These are phyloP conservation scores for Elsinoe necatrix DNA, from an alignment of 2,329 filamentous ascomycete genomes.

Conservation along the genomic window DNA sequence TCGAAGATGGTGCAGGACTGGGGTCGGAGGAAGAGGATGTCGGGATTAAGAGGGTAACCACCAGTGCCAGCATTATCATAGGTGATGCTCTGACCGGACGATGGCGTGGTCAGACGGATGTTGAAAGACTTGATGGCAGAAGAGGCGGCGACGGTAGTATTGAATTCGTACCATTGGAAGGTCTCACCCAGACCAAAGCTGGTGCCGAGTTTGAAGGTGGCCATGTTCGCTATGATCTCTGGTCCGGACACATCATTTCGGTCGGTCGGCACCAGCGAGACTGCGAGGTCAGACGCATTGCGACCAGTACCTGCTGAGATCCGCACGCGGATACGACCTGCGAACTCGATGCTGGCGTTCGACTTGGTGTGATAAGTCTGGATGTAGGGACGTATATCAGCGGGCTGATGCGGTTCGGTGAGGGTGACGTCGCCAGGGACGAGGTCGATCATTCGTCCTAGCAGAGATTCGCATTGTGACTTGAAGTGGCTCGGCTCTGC, in stretches of 20 bases:
- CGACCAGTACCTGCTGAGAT: background rate
- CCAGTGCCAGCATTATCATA: slow-evolving; percentile 8
- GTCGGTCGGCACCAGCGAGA: background rate
- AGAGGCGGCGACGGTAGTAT: background rate
- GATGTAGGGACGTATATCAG: slow-evolving; percentile 6
- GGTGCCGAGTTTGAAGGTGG: background rate
- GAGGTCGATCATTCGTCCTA: slow-evolving; percentile 7
- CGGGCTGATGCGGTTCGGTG: background rate
- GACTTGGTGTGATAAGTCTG: background rate
- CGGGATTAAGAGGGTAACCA: slow-evolving; percentile 5
- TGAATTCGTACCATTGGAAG: slow-evolving; percentile 11
- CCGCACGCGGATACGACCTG: background rate
- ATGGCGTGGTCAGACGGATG: background rate
- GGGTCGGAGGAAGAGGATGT: background rate
- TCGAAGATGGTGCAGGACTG: slow-evolving; percentile 6
- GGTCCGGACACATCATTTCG: background rate
- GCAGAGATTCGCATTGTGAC: background rate
- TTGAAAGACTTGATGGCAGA: background rate
- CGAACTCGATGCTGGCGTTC: background rate
- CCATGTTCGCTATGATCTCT: background rate
- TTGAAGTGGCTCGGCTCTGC: slow-evolving; percentile 6
- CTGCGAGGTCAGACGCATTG: background rate
- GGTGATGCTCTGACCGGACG: background rate
- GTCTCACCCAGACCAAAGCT: background rate
- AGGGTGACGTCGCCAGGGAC: slow-evolving; percentile 9